Base-by-base conservation (phyloP, 2,329 filamentous ascomycete genomes). In the Geosmithia flava region DNA sequence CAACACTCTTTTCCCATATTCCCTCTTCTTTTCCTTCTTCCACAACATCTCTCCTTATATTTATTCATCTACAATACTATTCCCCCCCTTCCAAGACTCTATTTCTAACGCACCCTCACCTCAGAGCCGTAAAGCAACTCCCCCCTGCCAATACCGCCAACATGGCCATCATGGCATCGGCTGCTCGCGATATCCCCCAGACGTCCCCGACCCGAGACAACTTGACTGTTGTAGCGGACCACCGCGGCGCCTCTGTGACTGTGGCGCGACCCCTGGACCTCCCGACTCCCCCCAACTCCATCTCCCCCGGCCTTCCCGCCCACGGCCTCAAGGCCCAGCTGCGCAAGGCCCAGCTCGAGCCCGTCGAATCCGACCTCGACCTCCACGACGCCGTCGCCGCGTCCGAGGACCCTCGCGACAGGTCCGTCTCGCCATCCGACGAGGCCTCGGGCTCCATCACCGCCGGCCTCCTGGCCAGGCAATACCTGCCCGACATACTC, bases 221-320 rank as follows among this genome's bases (percentile, higher is more conserved):
- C 78, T 83, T 83, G 65, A 70, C 78, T 82, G 79, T 69, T 81
- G 79, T 82, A 81, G 78, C 78, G 74, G 76, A 76, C 67, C 33
- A 37, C 33, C 72, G 74, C 71, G 77, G 75, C 59, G 75, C 79
- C 65, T 69, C 76, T 74, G 72, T 61, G 66, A 69, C 65, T 68
- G 67, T 78, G 75, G 77, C 77, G 70, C 72, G 68, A 68, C 66
- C 69, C 70, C 72, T 76, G 58, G 72, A 79, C 64, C 80, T 95
- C 60, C 88, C 86, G 53, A 96, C 91, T 64, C 91, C 91, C 62
- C 91, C 91, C 52, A 94, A 91, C 72, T 96, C 90, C 67, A 89
- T 96, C 64, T 96, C 90, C 52, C 91, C 91, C 45, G 83, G 80
- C 56, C 76, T 96, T 55, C 82, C 85, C 58, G 87, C 90, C 51